Percentiles rank a stretch among this genome's conserved stretches.
These are phyloP conservation scores for Spathaspora passalidarum DNA, from an alignment of 805 yeast species.

Conservation along the genomic window DNA sequence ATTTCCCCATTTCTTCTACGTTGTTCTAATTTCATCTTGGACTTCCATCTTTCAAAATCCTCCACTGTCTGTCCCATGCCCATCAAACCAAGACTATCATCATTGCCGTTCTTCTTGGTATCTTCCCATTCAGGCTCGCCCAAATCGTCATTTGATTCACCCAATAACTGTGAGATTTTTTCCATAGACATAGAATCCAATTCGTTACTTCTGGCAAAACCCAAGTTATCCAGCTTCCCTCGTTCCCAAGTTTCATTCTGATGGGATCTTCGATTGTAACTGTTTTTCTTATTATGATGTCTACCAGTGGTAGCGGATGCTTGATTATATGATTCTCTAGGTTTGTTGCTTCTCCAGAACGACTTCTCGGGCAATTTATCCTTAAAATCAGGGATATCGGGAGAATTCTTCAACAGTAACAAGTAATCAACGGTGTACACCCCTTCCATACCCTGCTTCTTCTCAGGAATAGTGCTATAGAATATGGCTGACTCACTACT, in stretches of 20 bases:
- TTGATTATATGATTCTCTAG: slow-evolving; percentile 10
- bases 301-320: slow-evolving; percentile 9
- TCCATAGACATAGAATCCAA: slow-evolving; percentile 30
- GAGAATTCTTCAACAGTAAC: slow-evolving; percentile 30
- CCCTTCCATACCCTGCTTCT: slow-evolving; percentile 3
- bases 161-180: slow-evolving; percentile 33
- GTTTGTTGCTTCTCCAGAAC: slow-evolving; percentile 45
- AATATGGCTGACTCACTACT: not conserved
- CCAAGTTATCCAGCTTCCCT: slow-evolving; percentile 13
- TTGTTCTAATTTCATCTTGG: slow-evolving; percentile 50
- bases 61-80: slow-evolving; percentile 50
- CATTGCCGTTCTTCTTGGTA: slow-evolving; percentile 16
- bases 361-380: slow-evolving; percentile 43
- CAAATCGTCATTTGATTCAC: slow-evolving; percentile 30
- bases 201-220: slow-evolving; percentile 19
- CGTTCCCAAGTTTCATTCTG: slow-evolving; percentile 29
- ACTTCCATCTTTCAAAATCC: slow-evolving; percentile 61
- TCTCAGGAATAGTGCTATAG: slow-evolving; percentile 4
- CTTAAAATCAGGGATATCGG: slow-evolving; percentile 29
- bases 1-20: slow-evolving; percentile 43
- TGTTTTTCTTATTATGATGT: slow-evolving; percentile 15
- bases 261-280: slow-evolving; percentile 15
- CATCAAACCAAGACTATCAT: slow-evolving; percentile 9
- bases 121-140: slow-evolving; percentile 39
- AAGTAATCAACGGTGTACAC: slow-evolving; percentile 28